These are phyloP conservation scores for Phytophthora cactorum DNA, from an alignment of 352 stramenopile species.

Conservation along the genomic window DNA sequence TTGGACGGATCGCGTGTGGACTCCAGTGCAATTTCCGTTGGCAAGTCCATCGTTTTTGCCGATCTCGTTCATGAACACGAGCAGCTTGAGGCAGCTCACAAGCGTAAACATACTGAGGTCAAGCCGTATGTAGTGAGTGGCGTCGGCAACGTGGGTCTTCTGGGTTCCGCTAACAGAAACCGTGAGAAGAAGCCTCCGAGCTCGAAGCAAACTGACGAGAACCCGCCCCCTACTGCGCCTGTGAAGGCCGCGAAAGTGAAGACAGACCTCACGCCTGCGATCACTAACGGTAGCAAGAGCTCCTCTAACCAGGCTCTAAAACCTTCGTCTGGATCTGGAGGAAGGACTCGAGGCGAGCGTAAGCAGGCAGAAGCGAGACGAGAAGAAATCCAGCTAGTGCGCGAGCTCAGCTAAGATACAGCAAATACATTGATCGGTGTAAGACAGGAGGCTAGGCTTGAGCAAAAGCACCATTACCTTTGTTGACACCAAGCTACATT, in stretches of 20 bases:
- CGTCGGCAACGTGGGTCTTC: constrained; percentile 67
- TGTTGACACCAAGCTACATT: constrained; percentile 1
- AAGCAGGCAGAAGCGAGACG: constrained; percentile 50
- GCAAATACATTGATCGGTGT: constrained; percentile 24
- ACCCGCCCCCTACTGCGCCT: constrained; percentile 17
- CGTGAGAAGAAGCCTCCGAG: constrained; percentile 35
- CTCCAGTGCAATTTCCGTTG: constrained; percentile 66
- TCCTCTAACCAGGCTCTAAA: constrained; percentile 12
- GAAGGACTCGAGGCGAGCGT: constrained; percentile 40
- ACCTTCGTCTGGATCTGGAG: constrained; percentile 5
- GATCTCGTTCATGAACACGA: constrained; percentile 60
- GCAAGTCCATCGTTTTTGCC: constrained; percentile 76
- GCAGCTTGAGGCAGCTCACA: constrained; percentile 29
- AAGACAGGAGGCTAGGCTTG: constrained; percentile 1
- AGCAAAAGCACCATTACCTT: constrained; percentile 24
- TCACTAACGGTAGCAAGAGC: constrained; percentile 11
- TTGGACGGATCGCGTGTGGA: constrained; percentile 69
- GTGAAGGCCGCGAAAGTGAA: constrained; percentile 32
- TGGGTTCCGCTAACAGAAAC: constrained; percentile 21
- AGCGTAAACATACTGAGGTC: constrained; percentile 9
- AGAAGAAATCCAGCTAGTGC: constrained; percentile 68
- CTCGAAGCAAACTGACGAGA: constrained; percentile 22
- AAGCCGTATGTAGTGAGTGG: constrained; percentile 55
- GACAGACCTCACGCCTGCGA: constrained; percentile 32
- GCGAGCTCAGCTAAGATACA: constrained; percentile 48